These are phyloP conservation scores for Pichia kluyveri DNA, from an alignment of 805 yeast genomes.

Conservation along the genomic window DNA sequence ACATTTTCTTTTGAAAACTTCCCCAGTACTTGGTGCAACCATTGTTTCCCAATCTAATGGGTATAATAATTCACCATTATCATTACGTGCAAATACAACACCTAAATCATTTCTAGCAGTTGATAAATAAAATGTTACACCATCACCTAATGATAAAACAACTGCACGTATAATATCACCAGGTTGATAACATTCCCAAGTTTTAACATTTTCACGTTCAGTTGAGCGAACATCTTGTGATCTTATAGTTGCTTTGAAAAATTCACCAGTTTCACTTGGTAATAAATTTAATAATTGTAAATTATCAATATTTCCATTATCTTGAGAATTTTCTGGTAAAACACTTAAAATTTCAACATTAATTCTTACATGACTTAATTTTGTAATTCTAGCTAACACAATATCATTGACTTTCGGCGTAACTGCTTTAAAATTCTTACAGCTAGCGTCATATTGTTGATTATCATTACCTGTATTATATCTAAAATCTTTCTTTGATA, in stretches of 20 bases:
- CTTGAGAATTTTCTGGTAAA: neutral
- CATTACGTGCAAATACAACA: constrained; percentile 77
- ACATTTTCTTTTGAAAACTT: constrained; percentile 72
- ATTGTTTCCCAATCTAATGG: constrained; percentile 96
- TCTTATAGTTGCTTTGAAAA: constrained; percentile 78
- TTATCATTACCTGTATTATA: neutral
- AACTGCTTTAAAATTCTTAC: constrained; percentile 23
- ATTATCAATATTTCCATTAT: neutral
- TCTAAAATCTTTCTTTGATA: constrained; percentile 18
- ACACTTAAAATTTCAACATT: constrained; percentile 58
- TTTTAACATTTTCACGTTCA: constrained; percentile 78
- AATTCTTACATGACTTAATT: constrained; percentile 61
- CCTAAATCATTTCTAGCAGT: constrained; percentile 92
- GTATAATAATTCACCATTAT: constrained; percentile 58
- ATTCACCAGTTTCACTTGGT: constrained; percentile 76
- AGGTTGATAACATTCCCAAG: constrained; percentile 73
- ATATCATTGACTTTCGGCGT: constrained; percentile 80
- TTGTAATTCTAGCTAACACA: constrained; percentile 67
- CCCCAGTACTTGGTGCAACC: constrained; percentile 71
- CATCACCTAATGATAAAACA: constrained; percentile 87
- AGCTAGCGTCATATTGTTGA: neutral
- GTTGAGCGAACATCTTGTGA: constrained; percentile 86
- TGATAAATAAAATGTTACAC: constrained; percentile 77
- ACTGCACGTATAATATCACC: constrained; percentile 88
- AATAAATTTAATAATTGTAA: constrained; percentile 26